These are phyloP conservation scores for Suillus paluster DNA, from an alignment of 768 basidiomycete species.

Conservation along the genomic window DNA sequence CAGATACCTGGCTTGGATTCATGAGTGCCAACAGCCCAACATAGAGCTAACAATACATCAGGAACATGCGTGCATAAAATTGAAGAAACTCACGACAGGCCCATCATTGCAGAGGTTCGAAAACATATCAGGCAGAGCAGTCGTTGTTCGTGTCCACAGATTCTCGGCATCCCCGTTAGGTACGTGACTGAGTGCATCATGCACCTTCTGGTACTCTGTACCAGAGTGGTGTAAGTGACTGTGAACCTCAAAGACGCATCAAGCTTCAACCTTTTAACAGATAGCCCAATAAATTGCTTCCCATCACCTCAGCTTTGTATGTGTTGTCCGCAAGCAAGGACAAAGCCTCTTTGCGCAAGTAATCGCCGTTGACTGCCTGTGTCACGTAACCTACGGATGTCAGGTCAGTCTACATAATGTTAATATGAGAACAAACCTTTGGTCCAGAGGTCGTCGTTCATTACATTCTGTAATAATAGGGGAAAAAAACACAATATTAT, in stretches of 20 bases:
- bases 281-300: slow-evolving; percentile 20
- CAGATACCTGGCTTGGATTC: slow-evolving; percentile 28
- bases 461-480: slow-evolving; percentile 1
- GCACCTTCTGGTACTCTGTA: slow-evolving; percentile 27
- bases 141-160: slow-evolving; percentile 12
- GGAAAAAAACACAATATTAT: slow-evolving; percentile 25
- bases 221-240: background rate
- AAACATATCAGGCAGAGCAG: slow-evolving; percentile 14
- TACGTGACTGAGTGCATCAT: slow-evolving; percentile 21
- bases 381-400: slow-evolving; percentile 23
- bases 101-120: slow-evolving; percentile 18
- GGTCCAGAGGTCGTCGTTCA: slow-evolving; percentile 20
- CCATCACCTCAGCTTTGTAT: slow-evolving; percentile 28
- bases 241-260: slow-evolving; percentile 2
- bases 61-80: background rate
- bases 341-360: slow-evolving; percentile 26
- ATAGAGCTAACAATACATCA: slow-evolving; percentile 25
- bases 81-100: slow-evolving; percentile 18
- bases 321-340: slow-evolving; percentile 8
- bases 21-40: slow-evolving; percentile 32
- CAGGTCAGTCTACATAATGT: background rate
- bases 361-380: slow-evolving; percentile 19
- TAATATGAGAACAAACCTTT: slow-evolving; percentile 17
- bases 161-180: slow-evolving; percentile 16
- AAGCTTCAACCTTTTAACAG: slow-evolving; percentile 17